phyloP scores from a whole-genome alignment of 2,329 filamentous ascomycete genomes.

The Diaporthe ilicicola region DNA sequence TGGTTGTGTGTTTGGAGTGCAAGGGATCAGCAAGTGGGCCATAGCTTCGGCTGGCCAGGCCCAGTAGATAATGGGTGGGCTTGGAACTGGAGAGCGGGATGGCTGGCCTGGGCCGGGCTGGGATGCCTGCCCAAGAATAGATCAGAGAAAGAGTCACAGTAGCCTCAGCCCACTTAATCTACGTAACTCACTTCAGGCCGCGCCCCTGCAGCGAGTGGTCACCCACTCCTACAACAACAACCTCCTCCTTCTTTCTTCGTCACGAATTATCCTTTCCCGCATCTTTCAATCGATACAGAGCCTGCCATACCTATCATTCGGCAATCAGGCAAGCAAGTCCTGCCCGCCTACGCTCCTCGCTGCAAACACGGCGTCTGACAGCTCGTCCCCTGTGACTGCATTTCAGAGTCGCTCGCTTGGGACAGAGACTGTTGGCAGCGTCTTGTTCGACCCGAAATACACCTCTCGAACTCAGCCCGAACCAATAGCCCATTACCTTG shows the following conservation, averaged over 20 bases:
- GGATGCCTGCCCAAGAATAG: constrained; percentile 33
- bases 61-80: not conserved
- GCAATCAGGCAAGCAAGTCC: not conserved
- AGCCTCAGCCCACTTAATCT: constrained; percentile 23
- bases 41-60: constrained; percentile 12
- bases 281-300: not conserved
- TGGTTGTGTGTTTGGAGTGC: not conserved
- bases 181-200: not conserved
- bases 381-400: constrained; percentile 35
- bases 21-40: constrained; percentile 4
- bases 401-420: constrained; percentile 38
- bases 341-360: not conserved
- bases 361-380: constrained; percentile 38
- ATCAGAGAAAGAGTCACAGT: constrained; percentile 8
- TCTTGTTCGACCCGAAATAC: constrained; percentile 50
- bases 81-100: not conserved
- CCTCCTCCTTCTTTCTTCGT: not conserved
- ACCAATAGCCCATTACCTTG: constrained; percentile 40
- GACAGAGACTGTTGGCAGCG: constrained; percentile 47
- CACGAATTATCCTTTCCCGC: not conserved
- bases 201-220: constrained; percentile 4
- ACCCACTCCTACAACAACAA: not conserved
- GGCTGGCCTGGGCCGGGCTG: not conserved
- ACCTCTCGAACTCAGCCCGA: constrained; percentile 46
- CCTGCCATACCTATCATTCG: not conserved